Base-by-base conservation (phyloP, 768 basidiomycete species). In the Boletus vinaceobasis region DNA sequence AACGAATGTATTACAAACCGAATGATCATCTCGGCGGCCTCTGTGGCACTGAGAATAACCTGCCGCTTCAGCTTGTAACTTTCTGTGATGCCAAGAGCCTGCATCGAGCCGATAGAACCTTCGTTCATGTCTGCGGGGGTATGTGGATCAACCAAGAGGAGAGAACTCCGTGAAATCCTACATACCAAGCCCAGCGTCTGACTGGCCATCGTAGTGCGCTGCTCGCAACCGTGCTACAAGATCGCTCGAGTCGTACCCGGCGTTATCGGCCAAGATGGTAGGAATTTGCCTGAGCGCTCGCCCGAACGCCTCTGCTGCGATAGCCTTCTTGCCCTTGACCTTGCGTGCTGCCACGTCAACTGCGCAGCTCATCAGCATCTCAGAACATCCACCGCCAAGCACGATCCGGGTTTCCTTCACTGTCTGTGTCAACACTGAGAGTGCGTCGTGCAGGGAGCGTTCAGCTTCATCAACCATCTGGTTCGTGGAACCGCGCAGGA, bases 391-490 rank as follows among this genome's bases (percentile, higher is more conserved):
- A 45, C 97, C 97, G 5, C 97, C 97, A 29, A 98, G 86, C 3
- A 93, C 90, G 3, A 92, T 82, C 37, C 97, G 82, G 2, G 96
- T 96, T 78, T 99, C 97, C 75, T 93, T 95, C 58, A 97, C 93
- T 0, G 96, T 98, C 67, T 99, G 97, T 15, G 95, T 96, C 15
- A 99, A 80, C 5, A 99, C 97, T 0, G 93, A 96, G 10, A 99
- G 86, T 4, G 97, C 97, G 61, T 99, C 97, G 67, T 98, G 97
- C 43, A 99, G 76, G 1, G 96, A 98, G 11, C 97, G 88, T 66
- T 98, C 97, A 2, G 97, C 97, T 71, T 99, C 97, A 64, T 98
- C 97, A 26, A 99, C 88, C 96, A 99, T 99, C 70, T 99, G 97
- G 58, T 87, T 88, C 21, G 97, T 98, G 37, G 95, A 97, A 14